Conservation (phyloP, 352 stramenopile species). For the Globisporangium nodosum region DNA sequence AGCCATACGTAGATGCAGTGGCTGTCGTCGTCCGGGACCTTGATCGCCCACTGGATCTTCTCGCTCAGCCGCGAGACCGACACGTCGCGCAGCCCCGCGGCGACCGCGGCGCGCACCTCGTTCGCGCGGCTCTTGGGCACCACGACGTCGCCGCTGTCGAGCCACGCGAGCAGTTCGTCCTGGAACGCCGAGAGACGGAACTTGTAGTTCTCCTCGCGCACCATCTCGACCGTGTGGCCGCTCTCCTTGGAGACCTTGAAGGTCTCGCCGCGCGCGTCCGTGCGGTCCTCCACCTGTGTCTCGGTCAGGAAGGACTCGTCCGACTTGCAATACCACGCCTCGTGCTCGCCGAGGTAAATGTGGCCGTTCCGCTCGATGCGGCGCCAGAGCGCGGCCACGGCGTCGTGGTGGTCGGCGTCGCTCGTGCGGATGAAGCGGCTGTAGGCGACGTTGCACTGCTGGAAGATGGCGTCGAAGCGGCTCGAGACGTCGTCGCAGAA, state of each 20-base stretch:
- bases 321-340: constrained; percentile 98
- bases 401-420: constrained; percentile 88
- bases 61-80: constrained; percentile 95
- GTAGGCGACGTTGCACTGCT: constrained; percentile 88
- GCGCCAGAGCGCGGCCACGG: constrained; percentile 91
- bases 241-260: constrained; percentile 87
- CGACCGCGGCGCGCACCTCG: constrained; percentile 87
- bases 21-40: constrained; percentile 84
- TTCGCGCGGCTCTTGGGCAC: constrained; percentile 89
- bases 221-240: constrained; percentile 90
- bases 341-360: constrained; percentile 97
- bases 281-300: constrained; percentile 91
- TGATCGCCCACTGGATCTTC: constrained; percentile 96
- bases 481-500: constrained; percentile 93
- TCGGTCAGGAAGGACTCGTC: constrained; percentile 99
- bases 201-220: constrained; percentile 98
- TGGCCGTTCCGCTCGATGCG: constrained; percentile 85
- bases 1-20: constrained; percentile 99
- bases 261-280: constrained; percentile 25
- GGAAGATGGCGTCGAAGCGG: constrained; percentile 89
- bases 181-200: constrained; percentile 95
- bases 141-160: constrained; percentile 87
- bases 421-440: constrained; percentile 98
- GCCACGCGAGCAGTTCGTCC: constrained; percentile 88
- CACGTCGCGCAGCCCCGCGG: constrained; percentile 91